Percentiles rank a stretch among this genome's conserved stretches.
These are phyloP conservation scores for Geoglossum glabrum DNA, from an alignment of 495 filamentous ascomycete genomes.

Conservation along the genomic window DNA sequence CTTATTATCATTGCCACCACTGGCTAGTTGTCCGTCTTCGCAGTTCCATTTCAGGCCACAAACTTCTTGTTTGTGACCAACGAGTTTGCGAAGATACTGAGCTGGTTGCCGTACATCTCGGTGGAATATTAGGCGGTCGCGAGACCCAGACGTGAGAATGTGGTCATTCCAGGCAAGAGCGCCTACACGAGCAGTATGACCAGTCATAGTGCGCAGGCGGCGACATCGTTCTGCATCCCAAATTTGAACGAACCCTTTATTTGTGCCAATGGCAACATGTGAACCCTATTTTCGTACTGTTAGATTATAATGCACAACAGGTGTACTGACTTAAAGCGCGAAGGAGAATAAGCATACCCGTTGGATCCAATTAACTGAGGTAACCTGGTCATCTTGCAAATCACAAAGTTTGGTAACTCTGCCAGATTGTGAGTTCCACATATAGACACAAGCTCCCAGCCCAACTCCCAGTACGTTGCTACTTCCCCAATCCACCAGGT, in stretches of 20 bases:
- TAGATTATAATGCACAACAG: background rate
- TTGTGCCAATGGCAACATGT: slow-evolving; percentile 84
- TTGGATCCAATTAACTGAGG: slow-evolving; percentile 95
- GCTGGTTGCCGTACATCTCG: slow-evolving; percentile 88
- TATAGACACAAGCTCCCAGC: slow-evolving; percentile 83
- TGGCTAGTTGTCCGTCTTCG: slow-evolving; percentile 86
- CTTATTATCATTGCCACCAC: slow-evolving; percentile 95
- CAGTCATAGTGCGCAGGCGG: slow-evolving; percentile 83
- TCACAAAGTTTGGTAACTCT: slow-evolving; percentile 84
- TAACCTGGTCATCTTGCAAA: slow-evolving; percentile 80
- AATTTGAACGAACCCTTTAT: slow-evolving; percentile 85
- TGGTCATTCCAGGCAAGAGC: slow-evolving; percentile 95
- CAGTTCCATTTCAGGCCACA: slow-evolving; percentile 96
- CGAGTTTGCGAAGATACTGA: slow-evolving; percentile 64
- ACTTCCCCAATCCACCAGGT: slow-evolving; percentile 95
- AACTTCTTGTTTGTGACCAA: slow-evolving; percentile 96
- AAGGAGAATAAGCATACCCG: slow-evolving; percentile 24
- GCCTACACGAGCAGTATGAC: slow-evolving; percentile 77
- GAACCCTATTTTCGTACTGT: slow-evolving; percentile 38
- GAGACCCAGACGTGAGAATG: slow-evolving; percentile 85
- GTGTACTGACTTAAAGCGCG: background rate
- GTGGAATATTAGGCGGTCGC: slow-evolving; percentile 83
- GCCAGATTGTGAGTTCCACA: slow-evolving; percentile 86
- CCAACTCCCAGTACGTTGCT: slow-evolving; percentile 85
- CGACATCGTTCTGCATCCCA: slow-evolving; percentile 84